Evolutionary conservation across 2,329 filamentous ascomycete species (phyloP), one percentile per base, ranked within the genome.

Genomic region (Aspergillus sp.): DNA sequence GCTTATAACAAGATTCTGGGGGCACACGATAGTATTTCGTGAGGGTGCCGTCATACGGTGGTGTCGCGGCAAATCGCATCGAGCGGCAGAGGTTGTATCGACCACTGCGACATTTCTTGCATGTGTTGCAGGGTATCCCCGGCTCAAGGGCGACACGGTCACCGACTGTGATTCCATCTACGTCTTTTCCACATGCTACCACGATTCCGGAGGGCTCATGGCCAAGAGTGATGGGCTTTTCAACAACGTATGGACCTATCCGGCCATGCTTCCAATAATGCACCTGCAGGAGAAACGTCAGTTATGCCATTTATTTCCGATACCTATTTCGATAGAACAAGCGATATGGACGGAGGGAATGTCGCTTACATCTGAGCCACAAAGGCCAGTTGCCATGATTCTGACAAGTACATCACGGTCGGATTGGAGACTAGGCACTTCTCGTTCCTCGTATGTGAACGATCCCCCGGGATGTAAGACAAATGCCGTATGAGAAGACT

Each of bases 61-160:
- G 90, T 8, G 90, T 95, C 1, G 90, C 90, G 33, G 90, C 90
- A 61, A 96, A 96, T 26, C 71, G 71, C 88, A 96, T 95, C 32
- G 85, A 77, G 1, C 78, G 75, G 69, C 90, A 96, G 27, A 95
- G 81, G 65, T 95, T 95, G 74, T 95, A 95, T 52, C 81, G 77
- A 41, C 90, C 90, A 37, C 77, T 74, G 52, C 87, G 83, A 71
- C 90, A 95, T 52, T 79, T 71, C 33, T 67, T 61, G 73, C 90
- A 95, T 51, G 79, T 77, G 31, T 81, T 77, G 64, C 85, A 88
- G 1, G 83, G 81, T 36, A 84, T 71, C 44, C 85, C 85, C 28
- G 85, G 83, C 67, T 90, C 86, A 64, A 89, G 81, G 2, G 83
- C 84, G 9, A 91, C 86, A 32, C 76, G 76, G 63, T 91, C 87